A percentile compares a stretch with the other conserved stretches of the same genome.
phyloP scores from a whole-genome alignment of 768 basidiomycete genomes.

The Suillus plorans region DNA sequence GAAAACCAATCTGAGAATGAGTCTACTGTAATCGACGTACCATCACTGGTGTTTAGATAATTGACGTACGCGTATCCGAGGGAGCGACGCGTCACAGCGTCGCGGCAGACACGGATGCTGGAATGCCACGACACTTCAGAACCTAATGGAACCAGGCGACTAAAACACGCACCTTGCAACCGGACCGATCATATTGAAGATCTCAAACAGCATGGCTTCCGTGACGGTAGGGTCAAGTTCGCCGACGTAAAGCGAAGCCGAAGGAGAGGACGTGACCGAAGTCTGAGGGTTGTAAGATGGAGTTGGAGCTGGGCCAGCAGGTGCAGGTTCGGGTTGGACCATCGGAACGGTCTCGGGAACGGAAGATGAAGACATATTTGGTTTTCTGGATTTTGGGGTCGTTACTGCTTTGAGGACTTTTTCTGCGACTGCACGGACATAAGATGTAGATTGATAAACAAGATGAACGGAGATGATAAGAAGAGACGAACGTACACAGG shows the following conservation, averaged over 20 bases:
- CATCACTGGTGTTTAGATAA: conserved; percentile 93
- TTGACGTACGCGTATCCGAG: conserved; percentile 99
- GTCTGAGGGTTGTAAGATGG: conserved; percentile 56
- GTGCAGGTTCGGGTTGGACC: conserved; percentile 47
- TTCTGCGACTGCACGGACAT: conserved; percentile 51
- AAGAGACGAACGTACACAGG: conserved; percentile 51
- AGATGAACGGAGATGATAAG: conserved; percentile 15
- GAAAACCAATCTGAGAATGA: not conserved
- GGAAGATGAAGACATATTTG: conserved; percentile 58
- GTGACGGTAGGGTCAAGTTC: conserved; percentile 98
- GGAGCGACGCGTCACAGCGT: conserved; percentile 98
- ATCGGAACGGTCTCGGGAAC: conserved; percentile 54
- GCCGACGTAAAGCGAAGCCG: conserved; percentile 96
- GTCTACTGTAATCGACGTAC: conserved; percentile 41
- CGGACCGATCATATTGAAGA: conserved; percentile 99
- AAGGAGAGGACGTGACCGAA: conserved; percentile 66
- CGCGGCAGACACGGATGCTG: conserved; percentile 99
- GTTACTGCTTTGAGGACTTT: conserved; percentile 94
- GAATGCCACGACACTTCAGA: not conserved
- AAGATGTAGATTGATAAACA: conserved; percentile 17
- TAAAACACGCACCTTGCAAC: conserved; percentile 78
- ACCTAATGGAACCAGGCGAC: not conserved
- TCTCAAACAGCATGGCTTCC: conserved; percentile 99
- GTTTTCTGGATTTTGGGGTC: conserved; percentile 63
- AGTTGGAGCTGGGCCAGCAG: conserved; percentile 44